A percentile compares a stretch with the other conserved stretches of the same genome.
Evolutionary conservation across 176 grass and related monocot species (phyloP).

Genomic region (Carex scoparia): DNA sequence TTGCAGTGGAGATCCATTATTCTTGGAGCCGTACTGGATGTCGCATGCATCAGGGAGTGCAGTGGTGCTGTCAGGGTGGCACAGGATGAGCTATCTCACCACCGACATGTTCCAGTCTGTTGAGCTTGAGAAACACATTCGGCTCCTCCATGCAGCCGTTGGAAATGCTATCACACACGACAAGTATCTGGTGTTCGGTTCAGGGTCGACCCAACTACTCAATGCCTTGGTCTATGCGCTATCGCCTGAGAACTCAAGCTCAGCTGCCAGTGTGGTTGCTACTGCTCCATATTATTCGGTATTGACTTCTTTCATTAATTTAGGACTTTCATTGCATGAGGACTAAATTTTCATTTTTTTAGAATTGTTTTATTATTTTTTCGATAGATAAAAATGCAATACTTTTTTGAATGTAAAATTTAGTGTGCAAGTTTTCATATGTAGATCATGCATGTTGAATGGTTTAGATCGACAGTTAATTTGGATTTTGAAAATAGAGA

Average conservation of each 20-base stretch:
- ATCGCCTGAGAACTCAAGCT: slow-evolving; percentile 30
- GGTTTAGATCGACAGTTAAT: too few species aligned
- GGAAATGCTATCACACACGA: slow-evolving; percentile 50
- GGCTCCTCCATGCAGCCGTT: slow-evolving; percentile 41
- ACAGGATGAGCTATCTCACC: slow-evolving; percentile 51
- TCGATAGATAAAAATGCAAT: too few species aligned
- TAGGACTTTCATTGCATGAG: neutral
- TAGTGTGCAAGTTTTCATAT: too few species aligned
- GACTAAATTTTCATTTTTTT: too few species aligned
- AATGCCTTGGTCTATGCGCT: slow-evolving; percentile 62
- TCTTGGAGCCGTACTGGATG: slow-evolving; percentile 79
- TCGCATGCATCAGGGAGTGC: slow-evolving; percentile 47
- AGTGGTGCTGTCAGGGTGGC: slow-evolving; percentile 68
- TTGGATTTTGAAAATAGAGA: too few species aligned
- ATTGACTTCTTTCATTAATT: neutral
- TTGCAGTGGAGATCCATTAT: slow-evolving; percentile 57
- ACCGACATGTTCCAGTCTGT: slow-evolving; percentile 34
- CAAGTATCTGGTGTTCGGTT: slow-evolving; percentile 50
- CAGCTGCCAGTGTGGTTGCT: slow-evolving; percentile 50
- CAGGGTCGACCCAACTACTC: slow-evolving; percentile 45
- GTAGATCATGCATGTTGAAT: too few species aligned
- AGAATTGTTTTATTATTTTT: too few species aligned
- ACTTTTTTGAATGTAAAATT: too few species aligned
- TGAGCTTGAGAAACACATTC: slow-evolving; percentile 57
- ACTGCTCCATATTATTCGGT: slow-evolving; percentile 47